Base-by-base conservation (phyloP, 177 flowering plant genomes). In the Telopea speciosissima region DNA sequence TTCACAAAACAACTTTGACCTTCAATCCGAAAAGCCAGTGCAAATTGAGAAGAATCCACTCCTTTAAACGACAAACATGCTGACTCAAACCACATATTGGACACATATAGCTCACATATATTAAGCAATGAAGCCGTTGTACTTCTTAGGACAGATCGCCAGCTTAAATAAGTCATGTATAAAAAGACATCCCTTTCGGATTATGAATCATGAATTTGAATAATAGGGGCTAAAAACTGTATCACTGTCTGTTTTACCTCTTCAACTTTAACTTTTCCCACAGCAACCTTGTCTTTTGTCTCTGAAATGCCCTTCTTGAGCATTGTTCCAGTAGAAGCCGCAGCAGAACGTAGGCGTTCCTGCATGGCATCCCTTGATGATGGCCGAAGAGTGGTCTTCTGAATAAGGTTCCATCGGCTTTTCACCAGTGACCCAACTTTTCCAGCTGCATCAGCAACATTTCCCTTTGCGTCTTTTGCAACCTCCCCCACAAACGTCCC, bases 261-360 rank as follows among this genome's bases (percentile, higher is more conserved):
- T 80, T 90, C 98, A 70, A 90, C 93, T 80, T 90, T 93, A 7
- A 74, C 76, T 84, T 91, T 93, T 66, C 98, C 98, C 21, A 90
- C 85, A 63, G 73, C 73, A 72, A 91, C 96, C 75, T 89, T 93
- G 36, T 87, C 98, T 72, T 93, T 93, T 9, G 98, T 93, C 76
- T 85, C 98, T 0, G 90, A 78, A 44, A 93, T 71, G 12, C 98
- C 90, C 79, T 80, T 91, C 84, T 90, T 88, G 19, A 93, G 67
- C 25, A 93, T 77, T 45, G 82, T 78, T n/a, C 94, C 82, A 6
- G 94, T 93, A 11, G 90, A 84, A 70, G 97, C 92, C 72, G 97
- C 98, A 70, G 96, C 96, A 54, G 89, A 65, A 40, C 87, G 63
- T 65, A 93, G 68, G 21, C 87, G 86, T 65, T 93, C 98, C 78